Evolutionary conservation across 2,329 filamentous ascomycete species (phyloP), one percentile per base, ranked within the genome.

Genomic region (Diaporthe vexans): DNA sequence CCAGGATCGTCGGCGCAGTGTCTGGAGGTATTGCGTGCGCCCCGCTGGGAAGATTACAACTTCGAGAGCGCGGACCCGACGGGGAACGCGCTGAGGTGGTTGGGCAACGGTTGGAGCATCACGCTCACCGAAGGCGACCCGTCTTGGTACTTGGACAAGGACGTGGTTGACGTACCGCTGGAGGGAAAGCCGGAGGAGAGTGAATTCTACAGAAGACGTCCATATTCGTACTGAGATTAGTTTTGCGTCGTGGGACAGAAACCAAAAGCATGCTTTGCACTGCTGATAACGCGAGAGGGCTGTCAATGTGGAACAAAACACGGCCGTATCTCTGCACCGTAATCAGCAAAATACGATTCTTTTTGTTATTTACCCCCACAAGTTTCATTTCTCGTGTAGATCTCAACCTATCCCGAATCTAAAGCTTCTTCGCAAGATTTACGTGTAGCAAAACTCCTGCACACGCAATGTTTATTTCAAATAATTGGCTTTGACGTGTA

Each of bases 61-160:
- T 52, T n/a, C 48, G 48, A 52, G 48, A 52, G 48, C 24, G 48
- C 48, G 21, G 48, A 52, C 48, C 48, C 48, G 6, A 52, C 48
- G 48, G 48, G 48, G 48, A 52, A 52, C 48, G n/a, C 48, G 48
- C 48, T 52, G 19, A 52, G 48, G 19, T 52, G 48, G 48, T 52
- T 52, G 48, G 48, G 48, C 48, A 52, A 52, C 11, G 48, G 48
- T 7, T 52, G 48, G 48, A 52, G 48, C 48, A 52, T 52, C 48
- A 52, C 48, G 48, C 48, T 52, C 48, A 52, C 48, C 48, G 48
- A 52, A 24, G 48, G 48, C 48, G 48, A 52, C 48, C 48, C 48
- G 48, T 24, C 48, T 52, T 52, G 48, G 48, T n/a, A 52, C 48
- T 52, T 52, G 21, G 48, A 52, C 24, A 52, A 52, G 48, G 48